Percentiles rank a stretch among this genome's conserved stretches.
Evolutionary conservation across 495 filamentous ascomycete genomes (phyloP).

Genomic region (Cercophora newfieldiana): DNA sequence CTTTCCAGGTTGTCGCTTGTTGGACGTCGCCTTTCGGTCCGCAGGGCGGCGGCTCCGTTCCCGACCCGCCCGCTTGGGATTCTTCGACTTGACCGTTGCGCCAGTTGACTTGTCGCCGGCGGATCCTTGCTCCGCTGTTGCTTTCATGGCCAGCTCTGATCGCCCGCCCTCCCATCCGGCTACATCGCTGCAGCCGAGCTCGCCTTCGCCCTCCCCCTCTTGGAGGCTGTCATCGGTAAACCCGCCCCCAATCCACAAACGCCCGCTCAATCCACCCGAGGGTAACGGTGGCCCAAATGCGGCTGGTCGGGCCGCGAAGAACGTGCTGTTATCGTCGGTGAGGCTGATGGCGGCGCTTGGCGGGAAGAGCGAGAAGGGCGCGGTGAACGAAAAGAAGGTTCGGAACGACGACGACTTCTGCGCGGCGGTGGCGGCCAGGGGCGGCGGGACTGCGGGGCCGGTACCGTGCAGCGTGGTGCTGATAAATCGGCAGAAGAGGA

Average conservation of each 20-base stretch:
- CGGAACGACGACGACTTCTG: conserved; percentile 39
- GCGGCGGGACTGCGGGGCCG: conserved; percentile 27
- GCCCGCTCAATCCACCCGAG: conserved; percentile 72
- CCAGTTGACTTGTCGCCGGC: conserved; percentile 25
- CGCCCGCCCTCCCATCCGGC: conserved; percentile 73
- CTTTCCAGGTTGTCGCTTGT: conserved; percentile 25
- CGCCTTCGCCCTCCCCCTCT: conserved; percentile 70
- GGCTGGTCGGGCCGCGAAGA: conserved; percentile 89
- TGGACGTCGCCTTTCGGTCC: conserved; percentile 26
- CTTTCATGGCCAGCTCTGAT: conserved; percentile 31
- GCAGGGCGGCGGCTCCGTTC: conserved; percentile 28
- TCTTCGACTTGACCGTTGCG: conserved; percentile 13
- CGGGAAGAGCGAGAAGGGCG: conserved; percentile 77
- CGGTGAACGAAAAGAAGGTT: conserved; percentile 49
- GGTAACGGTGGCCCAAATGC: conserved; percentile 87
- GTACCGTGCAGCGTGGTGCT: conserved; percentile 31
- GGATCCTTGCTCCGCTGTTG: conserved; percentile 17
- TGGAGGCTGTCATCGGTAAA: conserved; percentile 73
- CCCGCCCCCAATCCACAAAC: conserved; percentile 86
- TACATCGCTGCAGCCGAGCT: conserved; percentile 98
- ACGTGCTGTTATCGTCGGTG: conserved; percentile 96
- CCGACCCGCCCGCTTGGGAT: conserved; percentile 19
- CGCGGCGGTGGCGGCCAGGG: conserved; percentile 18
- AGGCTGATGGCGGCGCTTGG: conserved; percentile 93
- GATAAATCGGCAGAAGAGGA: conserved; percentile 49